Conservation (phyloP, 306 rosid species). For the Rosa multiflora region DNA sequence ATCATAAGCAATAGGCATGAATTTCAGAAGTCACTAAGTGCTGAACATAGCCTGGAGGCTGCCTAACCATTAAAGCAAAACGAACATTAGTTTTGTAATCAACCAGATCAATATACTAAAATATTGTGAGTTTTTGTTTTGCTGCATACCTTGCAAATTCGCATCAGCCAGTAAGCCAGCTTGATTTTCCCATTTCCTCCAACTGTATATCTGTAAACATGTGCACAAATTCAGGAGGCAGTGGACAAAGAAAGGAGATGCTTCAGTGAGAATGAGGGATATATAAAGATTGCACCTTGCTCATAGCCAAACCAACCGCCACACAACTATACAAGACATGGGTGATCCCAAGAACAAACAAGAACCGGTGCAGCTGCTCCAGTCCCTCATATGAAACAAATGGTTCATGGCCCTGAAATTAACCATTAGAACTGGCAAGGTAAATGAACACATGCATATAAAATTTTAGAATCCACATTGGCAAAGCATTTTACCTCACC, state of each 20-base stretch:
- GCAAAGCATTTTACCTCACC: slow-evolving; percentile 52
- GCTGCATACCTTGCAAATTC: slow-evolving; percentile 57
- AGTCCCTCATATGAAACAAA: slow-evolving; percentile 96
- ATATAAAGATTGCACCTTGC: slow-evolving; percentile 57
- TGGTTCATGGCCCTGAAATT: slow-evolving; percentile 86
- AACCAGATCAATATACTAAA: neutral
- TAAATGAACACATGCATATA: neutral
- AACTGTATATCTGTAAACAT: slow-evolving; percentile 76
- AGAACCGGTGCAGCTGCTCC: slow-evolving; percentile 91
- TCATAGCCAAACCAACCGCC: slow-evolving; percentile 94
- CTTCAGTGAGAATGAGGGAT: slow-evolving; percentile 9
- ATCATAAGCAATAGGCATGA: neutral
- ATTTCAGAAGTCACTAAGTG: neutral
- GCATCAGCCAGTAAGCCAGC: slow-evolving; percentile 45
- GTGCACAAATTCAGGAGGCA: neutral
- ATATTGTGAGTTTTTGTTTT: slow-evolving; percentile 2
- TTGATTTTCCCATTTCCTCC: slow-evolving; percentile 93
- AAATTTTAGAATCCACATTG: neutral
- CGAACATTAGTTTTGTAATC: neutral
- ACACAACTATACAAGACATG: slow-evolving; percentile 90
- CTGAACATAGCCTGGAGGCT: slow-evolving; percentile 7
- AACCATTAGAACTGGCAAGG: slow-evolving; percentile 23
- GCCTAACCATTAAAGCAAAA: slow-evolving; percentile 4
- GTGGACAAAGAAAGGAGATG: neutral
- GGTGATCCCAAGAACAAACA: slow-evolving; percentile 92